phyloP scores from a whole-genome alignment of 352 stramenopile genomes.

The Blastocystis sp. region DNA sequence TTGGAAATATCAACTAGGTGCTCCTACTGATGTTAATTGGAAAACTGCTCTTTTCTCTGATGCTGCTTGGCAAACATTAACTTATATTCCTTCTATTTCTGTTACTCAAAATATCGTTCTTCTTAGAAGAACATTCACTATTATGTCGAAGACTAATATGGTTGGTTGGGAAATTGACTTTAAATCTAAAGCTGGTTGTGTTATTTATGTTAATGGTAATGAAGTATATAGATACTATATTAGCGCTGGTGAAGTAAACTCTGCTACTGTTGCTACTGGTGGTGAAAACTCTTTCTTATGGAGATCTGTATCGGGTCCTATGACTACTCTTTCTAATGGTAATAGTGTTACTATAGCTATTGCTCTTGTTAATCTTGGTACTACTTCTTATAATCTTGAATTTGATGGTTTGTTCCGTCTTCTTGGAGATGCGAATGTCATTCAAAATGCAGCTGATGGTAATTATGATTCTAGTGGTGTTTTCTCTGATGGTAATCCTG shows the following conservation, averaged over 20 bases:
- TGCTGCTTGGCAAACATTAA: background rate
- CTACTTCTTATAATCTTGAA: background rate
- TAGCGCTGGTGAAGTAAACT: background rate
- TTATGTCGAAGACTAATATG: background rate
- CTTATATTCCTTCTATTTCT: background rate
- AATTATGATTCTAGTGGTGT: background rate
- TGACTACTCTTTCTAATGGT: background rate
- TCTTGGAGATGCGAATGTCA: too few species aligned
- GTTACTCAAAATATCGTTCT: background rate
- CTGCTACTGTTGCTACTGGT: background rate
- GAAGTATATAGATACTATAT: constrained; percentile 9
- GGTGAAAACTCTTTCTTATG: background rate
- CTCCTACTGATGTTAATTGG: constrained; percentile 6
- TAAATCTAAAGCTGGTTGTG: background rate
- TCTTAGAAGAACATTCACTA: constrained; percentile 4
- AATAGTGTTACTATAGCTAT: constrained; percentile 1
- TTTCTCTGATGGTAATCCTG: background rate
- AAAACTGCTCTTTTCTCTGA: background rate
- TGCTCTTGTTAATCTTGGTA: background rate
- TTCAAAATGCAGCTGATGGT: too few species aligned
- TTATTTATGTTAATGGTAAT: constrained; percentile 16
- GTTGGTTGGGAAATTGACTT: constrained; percentile 6
- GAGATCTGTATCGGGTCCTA: background rate
- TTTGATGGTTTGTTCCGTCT: constrained; percentile 13
- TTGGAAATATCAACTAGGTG: constrained; percentile 21